Conservation (phyloP, 75 land plant species). For the Ceratopteris richardii region DNA sequence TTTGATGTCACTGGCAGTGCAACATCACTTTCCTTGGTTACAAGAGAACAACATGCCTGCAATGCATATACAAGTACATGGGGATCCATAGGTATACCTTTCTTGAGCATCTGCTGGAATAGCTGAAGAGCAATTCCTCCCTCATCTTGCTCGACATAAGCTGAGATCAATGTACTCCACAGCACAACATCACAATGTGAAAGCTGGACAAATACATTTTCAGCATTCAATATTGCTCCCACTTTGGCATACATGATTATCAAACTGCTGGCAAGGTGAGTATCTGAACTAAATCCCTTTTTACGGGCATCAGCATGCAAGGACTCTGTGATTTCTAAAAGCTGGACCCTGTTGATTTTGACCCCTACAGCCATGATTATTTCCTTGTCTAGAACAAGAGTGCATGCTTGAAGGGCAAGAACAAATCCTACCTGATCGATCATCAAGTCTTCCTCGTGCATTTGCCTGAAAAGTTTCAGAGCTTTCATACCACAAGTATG, state of each 20-base stretch:
- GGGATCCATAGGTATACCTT: constrained; percentile 1
- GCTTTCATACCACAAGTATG: not conserved
- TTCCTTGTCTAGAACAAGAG: not conserved
- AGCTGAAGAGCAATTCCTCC: constrained; percentile 3
- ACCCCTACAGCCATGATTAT: not conserved
- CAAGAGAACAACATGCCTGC: constrained; percentile 12
- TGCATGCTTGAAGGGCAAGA: not conserved
- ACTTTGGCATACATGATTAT: constrained; percentile 20
- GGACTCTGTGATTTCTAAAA: not conserved
- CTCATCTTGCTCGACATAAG: constrained; percentile 8
- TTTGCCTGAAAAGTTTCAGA: not conserved
- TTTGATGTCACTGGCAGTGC: not conserved
- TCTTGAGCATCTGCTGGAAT: constrained; percentile 7
- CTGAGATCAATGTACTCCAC: constrained; percentile 9
- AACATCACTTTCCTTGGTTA: not conserved
- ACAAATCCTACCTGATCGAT: not conserved
- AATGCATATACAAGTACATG: constrained; percentile 24
- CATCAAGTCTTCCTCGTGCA: not conserved
- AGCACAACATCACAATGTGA: constrained; percentile 17
- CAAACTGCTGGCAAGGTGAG: constrained; percentile 19
- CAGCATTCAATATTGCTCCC: constrained; percentile 20
- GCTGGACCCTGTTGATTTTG: not conserved
- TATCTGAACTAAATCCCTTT: constrained; percentile 10
- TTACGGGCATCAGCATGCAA: constrained; percentile 10
- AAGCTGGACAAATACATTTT: constrained; percentile 26